A percentile compares a stretch with the other conserved stretches of the same genome.
Evolutionary conservation across 495 filamentous ascomycete species (phyloP).

Genomic region (Durotheca rogersii): DNA sequence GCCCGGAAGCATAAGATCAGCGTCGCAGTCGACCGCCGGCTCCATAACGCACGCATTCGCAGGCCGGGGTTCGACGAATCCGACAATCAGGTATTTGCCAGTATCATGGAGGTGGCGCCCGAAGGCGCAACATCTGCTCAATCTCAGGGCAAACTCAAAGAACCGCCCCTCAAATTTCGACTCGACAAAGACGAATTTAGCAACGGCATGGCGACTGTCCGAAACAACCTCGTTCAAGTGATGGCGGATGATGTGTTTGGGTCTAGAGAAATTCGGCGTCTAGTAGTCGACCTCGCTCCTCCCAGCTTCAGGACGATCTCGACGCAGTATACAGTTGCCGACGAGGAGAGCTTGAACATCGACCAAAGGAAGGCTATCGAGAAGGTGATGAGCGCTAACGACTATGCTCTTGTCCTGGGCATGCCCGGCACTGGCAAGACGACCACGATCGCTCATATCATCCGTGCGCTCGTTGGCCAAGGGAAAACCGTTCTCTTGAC

Average conservation of each 20-base stretch:
- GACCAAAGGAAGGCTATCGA: constrained; percentile 84
- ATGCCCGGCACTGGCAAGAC: constrained; percentile 99
- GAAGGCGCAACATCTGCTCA: constrained; percentile 50
- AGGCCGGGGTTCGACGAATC: constrained; percentile 70
- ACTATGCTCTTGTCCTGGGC: constrained; percentile 92
- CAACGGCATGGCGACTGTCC: constrained; percentile 92
- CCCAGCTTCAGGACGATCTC: constrained; percentile 70
- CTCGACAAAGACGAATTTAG: constrained; percentile 98
- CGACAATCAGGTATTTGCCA: constrained; percentile 79
- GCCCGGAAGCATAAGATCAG: constrained; percentile 71
- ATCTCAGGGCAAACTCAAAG: constrained; percentile 47
- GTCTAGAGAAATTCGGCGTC: constrained; percentile 67
- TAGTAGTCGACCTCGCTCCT: constrained; percentile 71
- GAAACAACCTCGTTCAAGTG: constrained; percentile 87
- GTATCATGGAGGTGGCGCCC: constrained; percentile 84
- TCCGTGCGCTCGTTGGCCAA: constrained; percentile 82
- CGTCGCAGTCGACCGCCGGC: constrained; percentile 81
- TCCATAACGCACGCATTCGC: constrained; percentile 81
- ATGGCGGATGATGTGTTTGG: constrained; percentile 78
- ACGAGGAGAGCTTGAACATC: constrained; percentile 67
- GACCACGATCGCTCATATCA: constrained; percentile 96
- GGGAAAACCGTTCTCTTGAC: constrained; percentile 91
- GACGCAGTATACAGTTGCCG: constrained; percentile 57
- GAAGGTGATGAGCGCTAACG: constrained; percentile 91
- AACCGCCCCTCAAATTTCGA: constrained; percentile 69